Evolutionary conservation across 2,329 filamentous ascomycete genomes (phyloP), one percentile per base, ranked within the genome.

Genomic region (Exophiala sp.): DNA sequence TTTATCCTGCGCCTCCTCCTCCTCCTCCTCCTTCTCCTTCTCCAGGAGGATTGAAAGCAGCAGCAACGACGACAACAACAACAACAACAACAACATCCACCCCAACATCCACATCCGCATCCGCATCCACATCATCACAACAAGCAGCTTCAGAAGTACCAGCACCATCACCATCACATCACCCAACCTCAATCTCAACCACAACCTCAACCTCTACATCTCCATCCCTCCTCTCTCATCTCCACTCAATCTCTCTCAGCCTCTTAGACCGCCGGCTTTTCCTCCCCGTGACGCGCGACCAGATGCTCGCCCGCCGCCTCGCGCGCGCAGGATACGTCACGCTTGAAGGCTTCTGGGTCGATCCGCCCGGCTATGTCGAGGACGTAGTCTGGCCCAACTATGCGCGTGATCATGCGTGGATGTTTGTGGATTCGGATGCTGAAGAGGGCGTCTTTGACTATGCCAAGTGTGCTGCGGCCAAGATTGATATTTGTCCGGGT

Each of bases 361-460:
- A 98, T 67, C 93, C 93, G 0, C 88, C 88, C 0, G 90, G 88
- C 0, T 98, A 97, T 66, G 89, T 97, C 30, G 90, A 97, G 65
- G 80, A 86, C 65, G 79, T 98, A 47, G 93, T 98, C 3, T 98
- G 93, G 93, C 91, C 91, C 2, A 91, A 95, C 62, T 97, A 96
- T 67, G 86, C 86, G 2, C 74, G 78, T 46, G 81, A 88, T 61
- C 90, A 97, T 70, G 73, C 73, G 18, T 95, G 87, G 76, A 72
- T 98, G 66, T 56, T 53, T 46, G 42, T 22, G 10, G 43, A 46
- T 44, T 67, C 40, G 58, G 19, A 64, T 64, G 48, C 69, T 71
- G 58, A 68, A 66, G 18, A 78, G 81, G 37, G 60, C 68, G 39
- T 42, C 10, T 46, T 56, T 32, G 54, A 53, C 29, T 43, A 56